Evolutionary conservation across 2,329 filamentous ascomycete species (phyloP), one percentile per base, ranked within the genome.

Genomic region (Pseudocercospora pini-densiflorae): DNA sequence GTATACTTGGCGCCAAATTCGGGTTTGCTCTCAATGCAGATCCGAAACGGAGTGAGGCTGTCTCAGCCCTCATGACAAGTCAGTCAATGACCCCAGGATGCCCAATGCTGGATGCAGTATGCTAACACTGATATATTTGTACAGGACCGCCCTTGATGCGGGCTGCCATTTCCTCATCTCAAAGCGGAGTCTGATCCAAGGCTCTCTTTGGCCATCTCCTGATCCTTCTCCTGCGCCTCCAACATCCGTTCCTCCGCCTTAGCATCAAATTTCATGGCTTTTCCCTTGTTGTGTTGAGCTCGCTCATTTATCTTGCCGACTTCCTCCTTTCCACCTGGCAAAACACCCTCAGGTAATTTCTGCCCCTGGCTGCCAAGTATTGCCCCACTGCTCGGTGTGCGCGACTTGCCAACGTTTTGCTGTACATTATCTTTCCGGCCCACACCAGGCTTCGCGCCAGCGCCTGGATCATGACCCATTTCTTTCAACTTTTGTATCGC

Each of bases 261-360:
- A 53, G 70, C 70, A 16, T 74, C 64, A 63, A 70, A 57, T 67
- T 70, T 73, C 60, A 72, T 68, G 3, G 72, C 71, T 63, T 69
- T 70, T 59, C 70, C 69, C 21, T 74, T 76, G 53, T 76, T 76
- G 21, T 70, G 64, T 66, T 69, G 72, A 33, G 73, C 71, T 45
- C 74, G 67, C 40, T 70, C 70, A 61, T 77, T 64, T 45, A 75
- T 72, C 64, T 73, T 75, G 16, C 74, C 74, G 6, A 73, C 72
- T 58, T 72, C 72, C 58, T 75, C 74, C 68, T 71, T 72, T 4
- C 76, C 76, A 23, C 73, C 73, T 1, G 74, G 74, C 66, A 76
- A 59, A n/a, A 77, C 75, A 47, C 74, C 75, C 55, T 74, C 65
- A 1, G 73, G 73, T 62, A 77, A 43, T 66, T 76, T 77, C 63